Base-by-base conservation (phyloP, 208 protist genomes). In the Herpetomonas samuelpessoai region DNA sequence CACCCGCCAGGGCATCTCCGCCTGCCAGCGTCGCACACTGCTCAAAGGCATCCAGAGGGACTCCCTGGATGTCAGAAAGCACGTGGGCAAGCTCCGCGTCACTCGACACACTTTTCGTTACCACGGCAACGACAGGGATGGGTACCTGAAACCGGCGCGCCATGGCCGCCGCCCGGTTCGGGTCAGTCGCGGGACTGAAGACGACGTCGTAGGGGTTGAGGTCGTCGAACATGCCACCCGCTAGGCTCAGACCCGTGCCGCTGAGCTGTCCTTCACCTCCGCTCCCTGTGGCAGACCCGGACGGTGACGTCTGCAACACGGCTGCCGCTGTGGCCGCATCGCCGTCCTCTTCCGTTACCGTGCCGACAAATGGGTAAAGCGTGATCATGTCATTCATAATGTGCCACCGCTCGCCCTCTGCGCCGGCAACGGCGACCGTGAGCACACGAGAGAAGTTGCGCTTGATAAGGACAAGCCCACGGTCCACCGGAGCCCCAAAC, bases 371-470 rank as follows among this genome's bases (percentile, higher is more conserved):
- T 3, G 83, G 83, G 57, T 79, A 82, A 25, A 95, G 68, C 16
- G 81, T 78, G 7, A 95, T 63, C 74, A 88, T 87, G 68, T 95
- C 89, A 53, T 95, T 95, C 35, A 78, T 65, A 2, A 95, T 58
- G 2, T 80, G 68, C 86, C 83, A 95, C 30, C 74, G 74, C 14
- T 79, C 74, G 60, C 62, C 62, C 57, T n/a, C 81, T 56, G 74
- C 64, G 3, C 82, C 82, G 7, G 56, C 59, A 29, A 71, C 69
- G 3, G 57, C 24, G 2, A 94, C 73, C 0, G 75, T 79, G 16
- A 91, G 49, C 18, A 79, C 74, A 26, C 87, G 83, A 12, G 81
- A 59, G 63, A 95, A 91, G 74, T 88, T 91, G 54, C 88, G 81
- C 69, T 79, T 76, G 30, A 92, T 91, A 12, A 84, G 65, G 44